Conservation (phyloP, 768 basidiomycete genomes). For the Butyriboletus loyo region DNA sequence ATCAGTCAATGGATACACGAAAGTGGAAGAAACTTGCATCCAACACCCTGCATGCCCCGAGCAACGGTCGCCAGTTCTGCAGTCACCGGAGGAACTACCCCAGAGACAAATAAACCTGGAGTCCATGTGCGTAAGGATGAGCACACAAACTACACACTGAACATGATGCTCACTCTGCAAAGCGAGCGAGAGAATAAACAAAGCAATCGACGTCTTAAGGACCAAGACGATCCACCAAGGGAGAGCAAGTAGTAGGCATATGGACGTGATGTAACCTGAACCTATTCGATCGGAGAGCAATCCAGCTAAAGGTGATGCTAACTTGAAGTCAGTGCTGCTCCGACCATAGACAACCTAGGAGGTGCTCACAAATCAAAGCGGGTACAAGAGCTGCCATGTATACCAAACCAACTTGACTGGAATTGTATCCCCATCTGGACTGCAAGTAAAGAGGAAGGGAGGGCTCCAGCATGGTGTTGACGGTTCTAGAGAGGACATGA, state of each 20-base stretch:
- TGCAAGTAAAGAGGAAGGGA: constrained; percentile 56
- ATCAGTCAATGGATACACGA: not conserved
- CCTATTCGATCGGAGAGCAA: constrained; percentile 55
- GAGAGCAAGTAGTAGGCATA: constrained; percentile 47
- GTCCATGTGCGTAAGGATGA: not conserved
- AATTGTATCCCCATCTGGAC: constrained; percentile 44
- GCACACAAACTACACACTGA: not conserved
- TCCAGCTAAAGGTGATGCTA: constrained; percentile 62
- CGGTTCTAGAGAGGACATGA: constrained; percentile 34
- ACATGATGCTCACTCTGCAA: constrained; percentile 46
- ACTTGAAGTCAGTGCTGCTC: not conserved
- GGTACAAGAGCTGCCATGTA: constrained; percentile 65
- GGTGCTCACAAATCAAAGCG: constrained; percentile 55
- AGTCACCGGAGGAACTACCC: constrained; percentile 57
- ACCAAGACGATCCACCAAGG: constrained; percentile 65
- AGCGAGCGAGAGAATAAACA: constrained; percentile 40
- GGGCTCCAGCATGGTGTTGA: constrained; percentile 52
- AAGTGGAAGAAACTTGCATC: constrained; percentile 47
- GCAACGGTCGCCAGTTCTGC: constrained; percentile 66
- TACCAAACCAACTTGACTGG: constrained; percentile 59
- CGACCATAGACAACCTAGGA: not conserved
- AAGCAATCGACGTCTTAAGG: constrained; percentile 49
- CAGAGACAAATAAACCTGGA: constrained; percentile 61
- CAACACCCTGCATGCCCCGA: constrained; percentile 56
- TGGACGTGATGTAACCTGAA: constrained; percentile 49